These are phyloP conservation scores for Gynostemma pentaphyllum DNA, from an alignment of 306 rosid genomes.

Conservation along the genomic window DNA sequence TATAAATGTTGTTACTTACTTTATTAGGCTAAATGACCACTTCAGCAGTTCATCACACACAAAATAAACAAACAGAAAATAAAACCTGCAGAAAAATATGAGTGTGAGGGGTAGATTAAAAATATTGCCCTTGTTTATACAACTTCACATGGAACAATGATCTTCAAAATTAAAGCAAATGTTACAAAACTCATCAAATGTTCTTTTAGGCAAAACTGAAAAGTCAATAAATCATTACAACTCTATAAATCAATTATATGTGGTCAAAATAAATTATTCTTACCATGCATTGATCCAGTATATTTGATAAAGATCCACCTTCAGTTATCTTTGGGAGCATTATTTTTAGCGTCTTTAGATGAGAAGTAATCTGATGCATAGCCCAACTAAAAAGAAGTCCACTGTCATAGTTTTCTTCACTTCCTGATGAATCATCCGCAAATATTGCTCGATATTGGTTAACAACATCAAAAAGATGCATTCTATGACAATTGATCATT, in stretches of 20 bases:
- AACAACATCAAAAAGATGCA: slow-evolving; percentile 97
- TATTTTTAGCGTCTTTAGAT: slow-evolving; percentile 62
- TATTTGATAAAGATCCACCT: slow-evolving; percentile 87
- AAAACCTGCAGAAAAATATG: neutral
- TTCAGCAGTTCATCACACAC: neutral
- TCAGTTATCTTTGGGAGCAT: slow-evolving; percentile 94
- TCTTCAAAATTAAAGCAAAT: slow-evolving; percentile 4
- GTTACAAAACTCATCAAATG: neutral
- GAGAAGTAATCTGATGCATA: slow-evolving; percentile 89
- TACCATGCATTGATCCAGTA: slow-evolving; percentile 98
- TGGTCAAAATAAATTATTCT: slow-evolving; percentile 17
- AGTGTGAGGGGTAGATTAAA: neutral
- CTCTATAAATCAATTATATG: neutral
- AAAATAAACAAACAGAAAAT: neutral
- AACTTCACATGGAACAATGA: slow-evolving; percentile 12
- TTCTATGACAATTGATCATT: slow-evolving; percentile 84
- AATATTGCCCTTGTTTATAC: neutral
- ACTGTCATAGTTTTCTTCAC: slow-evolving; percentile 91
- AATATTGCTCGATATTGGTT: slow-evolving; percentile 98
- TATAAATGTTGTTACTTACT: neutral
- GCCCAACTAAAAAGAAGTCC: slow-evolving; percentile 99
- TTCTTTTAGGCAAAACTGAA: too few species aligned
- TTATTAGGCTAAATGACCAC: neutral
- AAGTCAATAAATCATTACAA: neutral
- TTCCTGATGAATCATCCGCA: slow-evolving; percentile 95